These are phyloP conservation scores for Trichopus zeylanicus DNA, from an alignment of 116 monocot genomes.

Conservation along the genomic window DNA sequence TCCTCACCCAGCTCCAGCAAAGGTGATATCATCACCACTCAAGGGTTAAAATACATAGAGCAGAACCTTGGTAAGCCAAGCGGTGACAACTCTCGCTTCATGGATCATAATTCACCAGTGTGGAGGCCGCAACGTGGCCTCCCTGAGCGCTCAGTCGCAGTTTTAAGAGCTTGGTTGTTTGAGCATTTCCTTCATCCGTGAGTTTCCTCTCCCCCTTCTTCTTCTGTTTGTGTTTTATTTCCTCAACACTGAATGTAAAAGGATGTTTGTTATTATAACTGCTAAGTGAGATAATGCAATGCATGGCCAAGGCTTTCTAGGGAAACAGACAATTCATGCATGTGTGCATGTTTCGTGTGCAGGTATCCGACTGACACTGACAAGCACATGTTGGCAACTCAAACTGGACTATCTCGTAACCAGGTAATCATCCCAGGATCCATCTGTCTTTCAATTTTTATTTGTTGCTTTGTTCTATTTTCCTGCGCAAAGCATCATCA, in stretches of 20 bases:
- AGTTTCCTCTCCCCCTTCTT: slow-evolving; percentile 1
- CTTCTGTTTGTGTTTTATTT: not conserved
- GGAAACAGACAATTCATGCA: slow-evolving; percentile 19
- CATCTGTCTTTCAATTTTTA: not conserved
- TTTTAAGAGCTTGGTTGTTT: slow-evolving; percentile 12
- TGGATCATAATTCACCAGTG: slow-evolving; percentile 11
- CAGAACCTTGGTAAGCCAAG: slow-evolving; percentile 1
- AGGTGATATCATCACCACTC: not conserved
- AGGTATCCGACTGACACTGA: slow-evolving; percentile 90
- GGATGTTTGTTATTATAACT: not conserved
- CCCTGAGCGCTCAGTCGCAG: slow-evolving; percentile 12
- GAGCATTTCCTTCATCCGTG: slow-evolving; percentile 43
- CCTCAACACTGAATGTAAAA: not conserved
- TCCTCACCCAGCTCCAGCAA: not conserved
- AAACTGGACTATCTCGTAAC: slow-evolving; percentile 74
- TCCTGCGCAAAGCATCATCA: no score
- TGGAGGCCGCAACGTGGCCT: slow-evolving; percentile 13
- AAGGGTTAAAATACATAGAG: slow-evolving; percentile 13
- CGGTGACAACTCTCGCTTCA: slow-evolving; percentile 4
- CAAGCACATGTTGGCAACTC: slow-evolving; percentile 80
- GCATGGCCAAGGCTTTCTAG: slow-evolving; percentile 8
- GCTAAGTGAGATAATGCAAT: not conserved
- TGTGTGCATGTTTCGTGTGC: slow-evolving; percentile 4
- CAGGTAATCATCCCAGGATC: slow-evolving; percentile 41
- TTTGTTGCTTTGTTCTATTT: no score